Evolutionary conservation across 305 asterid species (phyloP).

Genomic region (Withania somnifera): DNA sequence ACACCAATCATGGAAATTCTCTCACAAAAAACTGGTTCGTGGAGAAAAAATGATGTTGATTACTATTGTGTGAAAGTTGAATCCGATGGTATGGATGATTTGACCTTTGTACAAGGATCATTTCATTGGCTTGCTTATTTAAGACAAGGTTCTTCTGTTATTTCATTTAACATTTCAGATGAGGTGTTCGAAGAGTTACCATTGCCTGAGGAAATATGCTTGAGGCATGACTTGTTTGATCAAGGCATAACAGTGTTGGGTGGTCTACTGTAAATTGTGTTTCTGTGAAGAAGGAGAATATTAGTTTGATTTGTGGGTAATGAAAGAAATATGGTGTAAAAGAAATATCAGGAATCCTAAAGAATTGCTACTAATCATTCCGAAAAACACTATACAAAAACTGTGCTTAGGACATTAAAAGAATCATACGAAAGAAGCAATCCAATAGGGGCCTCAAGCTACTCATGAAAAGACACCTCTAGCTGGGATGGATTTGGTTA

Average conservation of each 20-base stretch:
- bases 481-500: neutral
- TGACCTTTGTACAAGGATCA: neutral
- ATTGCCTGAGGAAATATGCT: neutral
- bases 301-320: neutral
- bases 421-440: neutral
- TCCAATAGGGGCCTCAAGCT: neutral
- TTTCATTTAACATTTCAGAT: neutral
- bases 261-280: neutral
- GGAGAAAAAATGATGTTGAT: neutral
- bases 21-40: neutral
- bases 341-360: neutral
- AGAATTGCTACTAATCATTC: neutral
- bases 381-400: neutral
- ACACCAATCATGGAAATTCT: neutral
- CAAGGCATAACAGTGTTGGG: neutral
- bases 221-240: neutral
- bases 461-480: neutral
- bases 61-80: neutral
- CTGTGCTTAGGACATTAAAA: neutral
- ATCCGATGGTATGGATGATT: neutral
- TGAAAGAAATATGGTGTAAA: neutral
- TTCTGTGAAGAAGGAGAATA: accelerated
- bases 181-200: neutral
- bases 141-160: neutral
- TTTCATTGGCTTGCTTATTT: neutral